Base-by-base conservation (phyloP, 495 filamentous ascomycete genomes). In the Podospora pseudoanserina region DNA sequence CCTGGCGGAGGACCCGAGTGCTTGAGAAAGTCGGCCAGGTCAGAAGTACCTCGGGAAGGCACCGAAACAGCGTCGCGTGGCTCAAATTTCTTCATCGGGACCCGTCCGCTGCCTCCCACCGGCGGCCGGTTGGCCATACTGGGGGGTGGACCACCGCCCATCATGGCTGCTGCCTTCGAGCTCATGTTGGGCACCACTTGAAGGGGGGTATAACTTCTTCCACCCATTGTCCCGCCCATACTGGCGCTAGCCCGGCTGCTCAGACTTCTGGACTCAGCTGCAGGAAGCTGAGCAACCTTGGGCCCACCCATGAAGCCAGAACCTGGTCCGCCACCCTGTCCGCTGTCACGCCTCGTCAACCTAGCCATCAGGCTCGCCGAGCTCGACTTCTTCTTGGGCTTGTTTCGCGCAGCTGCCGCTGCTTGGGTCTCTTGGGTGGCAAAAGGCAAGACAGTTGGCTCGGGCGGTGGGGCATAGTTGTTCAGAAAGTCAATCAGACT, bases 401-500 rank as follows among this genome's bases (percentile, higher is more conserved):
- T 77, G 32, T 77, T 80, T 6, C 32, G 13, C 13, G 13, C 15
- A 32, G 60, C 18, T 13, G 30, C 15, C 53, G 61, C 18, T 13
- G 30, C 64, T 55, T 67, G 70, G 18, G 70, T 39, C 26, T 70
- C 67, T 7, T 71, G 71, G 30, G 55, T 79, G 65, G 53, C 71
- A n/a, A 80, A 78, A 19, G 64, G 78, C 60, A 83, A 80, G 7
- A 76, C 73, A 28, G 79, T 81, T 19, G 82, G 78, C 68, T 80
- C 79, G 18, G 84, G 79, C 2, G 95, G 93, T 16, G 94, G 95
- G 20, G 91, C 86, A n/a, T 86, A 89, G 71, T 86, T 93, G 63
- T 86, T 87, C 64, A 99, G 81, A 82, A 99, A 99, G 71, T 99
- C 96, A 39, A 92, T 86, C 60, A 97, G 76, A 73, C 90, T 93